Conservation (phyloP, 352 stramenopile species). For the Pelagophyceae sp. region DNA sequence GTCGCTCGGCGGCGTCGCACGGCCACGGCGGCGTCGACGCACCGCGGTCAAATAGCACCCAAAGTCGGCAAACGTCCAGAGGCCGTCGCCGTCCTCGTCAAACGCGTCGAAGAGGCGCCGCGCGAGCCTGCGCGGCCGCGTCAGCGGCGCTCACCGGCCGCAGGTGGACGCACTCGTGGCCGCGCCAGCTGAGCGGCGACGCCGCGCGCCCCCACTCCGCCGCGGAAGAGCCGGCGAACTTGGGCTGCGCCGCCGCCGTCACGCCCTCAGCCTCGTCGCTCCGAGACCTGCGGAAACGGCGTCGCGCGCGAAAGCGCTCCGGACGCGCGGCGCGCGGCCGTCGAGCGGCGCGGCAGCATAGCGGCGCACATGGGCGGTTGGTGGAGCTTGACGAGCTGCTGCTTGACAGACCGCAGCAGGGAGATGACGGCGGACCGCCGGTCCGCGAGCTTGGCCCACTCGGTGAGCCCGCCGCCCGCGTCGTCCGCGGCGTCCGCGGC, state of each 20-base stretch:
- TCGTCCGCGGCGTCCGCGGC: too few species aligned
- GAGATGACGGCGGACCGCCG: too few species aligned
- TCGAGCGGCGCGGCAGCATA: too few species aligned
- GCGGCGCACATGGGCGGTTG: not conserved
- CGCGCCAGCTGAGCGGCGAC: constrained; percentile 8
- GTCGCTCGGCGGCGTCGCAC: too few species aligned
- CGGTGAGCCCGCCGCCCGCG: too few species aligned
- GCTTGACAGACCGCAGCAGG: not conserved
- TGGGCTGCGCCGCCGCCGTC: not conserved
- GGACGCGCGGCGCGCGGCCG: too few species aligned
- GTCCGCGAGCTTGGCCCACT: too few species aligned
- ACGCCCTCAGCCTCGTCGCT: not conserved
- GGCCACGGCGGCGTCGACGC: too few species aligned
- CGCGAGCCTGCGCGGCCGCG: not conserved
- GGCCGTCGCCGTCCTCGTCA: constrained; percentile 10
- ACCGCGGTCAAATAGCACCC: not conserved
- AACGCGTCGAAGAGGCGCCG: constrained; percentile 1
- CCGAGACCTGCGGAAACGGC: not conserved
- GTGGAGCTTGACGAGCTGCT: not conserved
- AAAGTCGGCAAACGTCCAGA: not conserved
- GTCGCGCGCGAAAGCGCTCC: too few species aligned
- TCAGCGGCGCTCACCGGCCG: not conserved
- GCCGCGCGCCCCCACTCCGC: not conserved
- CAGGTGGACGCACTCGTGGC: not conserved
- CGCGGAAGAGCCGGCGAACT: not conserved